phyloP scores from a whole-genome alignment of 495 filamentous ascomycete species.

The Penicillium goetzii region DNA sequence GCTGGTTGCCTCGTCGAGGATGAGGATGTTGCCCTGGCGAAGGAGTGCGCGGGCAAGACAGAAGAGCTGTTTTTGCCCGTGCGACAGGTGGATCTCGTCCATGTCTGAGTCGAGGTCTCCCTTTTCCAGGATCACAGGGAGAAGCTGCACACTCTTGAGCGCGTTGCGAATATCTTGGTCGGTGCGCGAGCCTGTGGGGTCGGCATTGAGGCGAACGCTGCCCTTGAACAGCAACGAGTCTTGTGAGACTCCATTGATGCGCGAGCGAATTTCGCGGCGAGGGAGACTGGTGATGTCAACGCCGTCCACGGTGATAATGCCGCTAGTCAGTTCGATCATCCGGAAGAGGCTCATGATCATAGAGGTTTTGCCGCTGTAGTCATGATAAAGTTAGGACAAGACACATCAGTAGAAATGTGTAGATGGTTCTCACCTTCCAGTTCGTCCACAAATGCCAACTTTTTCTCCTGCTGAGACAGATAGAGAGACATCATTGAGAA shows the following conservation, averaged over 20 bases:
- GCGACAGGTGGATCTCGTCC: conserved; percentile 54
- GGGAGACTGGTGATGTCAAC: conserved; percentile 52
- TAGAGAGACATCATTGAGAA: conserved; percentile 55
- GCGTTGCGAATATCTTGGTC: conserved; percentile 48
- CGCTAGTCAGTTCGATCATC: conserved; percentile 51
- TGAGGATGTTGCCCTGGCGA: conserved; percentile 47
- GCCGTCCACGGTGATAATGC: conserved; percentile 53
- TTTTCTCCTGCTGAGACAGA: conserved; percentile 59
- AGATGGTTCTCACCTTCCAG: conserved; percentile 43
- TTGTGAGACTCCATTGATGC: conserved; percentile 59
- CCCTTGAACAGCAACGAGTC: conserved; percentile 57
- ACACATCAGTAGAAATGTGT: neutral
- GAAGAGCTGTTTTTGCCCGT: conserved; percentile 68
- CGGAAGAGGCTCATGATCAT: conserved; percentile 57
- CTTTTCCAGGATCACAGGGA: conserved; percentile 50
- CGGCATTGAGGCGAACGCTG: conserved; percentile 52
- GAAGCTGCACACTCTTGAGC: conserved; percentile 54
- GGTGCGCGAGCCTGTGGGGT: conserved; percentile 39
- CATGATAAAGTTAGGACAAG: conserved; percentile 5
- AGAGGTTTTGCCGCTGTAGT: conserved; percentile 51
- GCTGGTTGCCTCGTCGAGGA: conserved; percentile 58
- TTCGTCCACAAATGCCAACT: conserved; percentile 56
- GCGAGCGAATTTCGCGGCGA: conserved; percentile 50
- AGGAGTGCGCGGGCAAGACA: conserved; percentile 65
- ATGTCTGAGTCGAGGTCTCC: conserved; percentile 57